Percentiles rank a stretch among this genome's conserved stretches.
phyloP scores from a whole-genome alignment of 2,329 filamentous ascomycete genomes.

The Decorospora gaudefroyi region DNA sequence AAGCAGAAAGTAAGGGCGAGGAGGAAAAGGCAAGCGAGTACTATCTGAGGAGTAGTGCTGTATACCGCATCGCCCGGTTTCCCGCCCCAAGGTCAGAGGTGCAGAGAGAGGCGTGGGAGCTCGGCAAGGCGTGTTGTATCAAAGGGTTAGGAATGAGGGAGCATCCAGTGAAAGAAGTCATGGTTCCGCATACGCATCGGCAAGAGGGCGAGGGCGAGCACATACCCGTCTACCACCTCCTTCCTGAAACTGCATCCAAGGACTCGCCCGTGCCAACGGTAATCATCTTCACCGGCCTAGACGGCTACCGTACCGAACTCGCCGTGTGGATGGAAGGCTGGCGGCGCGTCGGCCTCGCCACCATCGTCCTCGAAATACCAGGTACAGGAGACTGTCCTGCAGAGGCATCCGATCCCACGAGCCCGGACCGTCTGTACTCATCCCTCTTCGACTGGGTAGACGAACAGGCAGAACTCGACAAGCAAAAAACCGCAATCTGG shows the following conservation, averaged over 20 bases:
- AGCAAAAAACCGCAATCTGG: constrained; percentile 57
- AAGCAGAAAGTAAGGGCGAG: constrained; percentile 56
- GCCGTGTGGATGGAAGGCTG: constrained; percentile 58
- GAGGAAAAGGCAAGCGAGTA: constrained; percentile 61
- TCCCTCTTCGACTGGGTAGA: constrained; percentile 61
- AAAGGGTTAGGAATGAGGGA: constrained; percentile 54
- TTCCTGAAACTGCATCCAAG: constrained; percentile 55
- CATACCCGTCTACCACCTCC: constrained; percentile 69
- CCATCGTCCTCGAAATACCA: constrained; percentile 60
- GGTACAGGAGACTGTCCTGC: constrained; percentile 63
- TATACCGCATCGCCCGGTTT: constrained; percentile 76
- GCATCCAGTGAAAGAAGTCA: constrained; percentile 65
- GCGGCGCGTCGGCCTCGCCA: constrained; percentile 55
- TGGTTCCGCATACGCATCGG: constrained; percentile 62
- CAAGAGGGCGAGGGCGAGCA: constrained; percentile 56
- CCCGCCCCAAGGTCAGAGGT: constrained; percentile 57
- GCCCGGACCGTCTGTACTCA: constrained; percentile 59
- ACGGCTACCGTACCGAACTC: constrained; percentile 63
- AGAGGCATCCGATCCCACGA: constrained; percentile 50
- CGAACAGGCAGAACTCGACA: constrained; percentile 54
- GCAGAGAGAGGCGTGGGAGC: constrained; percentile 66
- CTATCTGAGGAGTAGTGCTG: constrained; percentile 60
- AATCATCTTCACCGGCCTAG: constrained; percentile 62
- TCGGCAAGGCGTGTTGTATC: constrained; percentile 66
- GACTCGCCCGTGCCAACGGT: constrained; percentile 56